Base-by-base conservation (phyloP, 192 early-diverging fungal genomes). In the Linnemannia hyalina region DNA sequence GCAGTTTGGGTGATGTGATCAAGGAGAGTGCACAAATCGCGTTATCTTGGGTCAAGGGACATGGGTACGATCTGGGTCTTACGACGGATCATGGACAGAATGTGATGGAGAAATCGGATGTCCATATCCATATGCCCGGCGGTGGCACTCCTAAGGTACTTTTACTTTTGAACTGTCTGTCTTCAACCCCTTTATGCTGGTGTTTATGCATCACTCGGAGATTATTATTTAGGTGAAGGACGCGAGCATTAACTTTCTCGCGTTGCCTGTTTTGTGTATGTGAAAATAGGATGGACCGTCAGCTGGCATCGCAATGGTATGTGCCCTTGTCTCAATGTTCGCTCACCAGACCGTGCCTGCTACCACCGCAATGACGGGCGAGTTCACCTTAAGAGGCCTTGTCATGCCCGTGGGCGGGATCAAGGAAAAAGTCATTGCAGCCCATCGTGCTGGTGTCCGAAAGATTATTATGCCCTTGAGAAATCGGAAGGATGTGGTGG, bases 41-140 rank as follows among this genome's bases (percentile, higher is more conserved):
- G 9, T 73, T 96, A 16, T 91, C 93, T 11, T 97, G 93, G 93
- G 94, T 96, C 23, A 93, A 94, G 63, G 74, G 93, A 4, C 93
- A 96, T 82, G 90, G 93, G 9, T 81, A 87, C 63, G 65, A 87
- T 13, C 81, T 96, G 11, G 89, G 92, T 20, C 73, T 95, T 8
- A 88, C 90, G 16, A 71, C 74, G 6, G 74, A 68, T 1, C 42
- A 78, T 18, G 84, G 82, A 32, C 81, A 79, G 2, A 89, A 89
- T 22, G 70, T 93, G 26, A 90, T 95, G 38, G 90, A 88, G 71
- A 63, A 93, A 15, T 63, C 76, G 44, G 95, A 95, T 88, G 83
- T 97, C 32, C 96, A 97, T 87, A 94, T 97, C 35, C 96, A 97
- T 82, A 89, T 97, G 68, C 96, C 96, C 2, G 90, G 92, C 9